These are phyloP conservation scores for Ceratocystis diversiconidia DNA, from an alignment of 2,329 filamentous ascomycete genomes.

Conservation along the genomic window DNA sequence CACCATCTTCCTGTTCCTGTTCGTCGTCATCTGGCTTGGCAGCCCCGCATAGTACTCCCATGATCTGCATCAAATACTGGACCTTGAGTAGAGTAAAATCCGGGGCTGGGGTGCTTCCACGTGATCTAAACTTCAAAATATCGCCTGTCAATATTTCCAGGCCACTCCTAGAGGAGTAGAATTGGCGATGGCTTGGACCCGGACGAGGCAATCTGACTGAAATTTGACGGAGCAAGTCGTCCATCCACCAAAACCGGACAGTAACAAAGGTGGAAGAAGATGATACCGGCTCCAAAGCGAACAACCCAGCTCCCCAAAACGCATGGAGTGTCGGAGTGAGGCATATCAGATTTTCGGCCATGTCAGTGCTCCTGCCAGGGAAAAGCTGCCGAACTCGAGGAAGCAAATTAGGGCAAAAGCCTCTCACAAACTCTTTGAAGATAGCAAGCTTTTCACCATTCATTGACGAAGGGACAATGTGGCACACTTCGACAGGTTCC, in stretches of 20 bases:
- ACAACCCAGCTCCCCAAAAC: background rate
- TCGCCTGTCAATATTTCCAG: no score
- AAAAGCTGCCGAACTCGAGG: background rate
- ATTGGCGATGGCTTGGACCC: rapidly evolving
- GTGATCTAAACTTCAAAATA: no score
- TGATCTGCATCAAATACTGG: background rate
- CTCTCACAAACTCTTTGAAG: background rate
- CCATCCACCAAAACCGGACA: background rate
- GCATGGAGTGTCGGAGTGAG: no score
- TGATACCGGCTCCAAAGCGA: background rate
- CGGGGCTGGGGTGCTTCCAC: background rate
- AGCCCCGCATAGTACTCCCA: background rate
- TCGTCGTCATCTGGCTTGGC: background rate
- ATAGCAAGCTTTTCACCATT: background rate
- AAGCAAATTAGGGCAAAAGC: background rate
- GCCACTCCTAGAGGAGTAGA: no score
- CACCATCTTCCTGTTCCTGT: background rate
- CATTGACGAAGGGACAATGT: background rate
- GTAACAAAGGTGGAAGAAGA: background rate
- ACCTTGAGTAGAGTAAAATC: background rate
- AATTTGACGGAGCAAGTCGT: background rate
- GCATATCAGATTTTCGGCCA: no score
- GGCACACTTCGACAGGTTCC: background rate
- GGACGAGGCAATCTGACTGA: no score
- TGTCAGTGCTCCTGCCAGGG: rapidly evolving